Evolutionary conservation across 441 rosid species (phyloP).

Genomic region (Adansonia grandidieri): DNA sequence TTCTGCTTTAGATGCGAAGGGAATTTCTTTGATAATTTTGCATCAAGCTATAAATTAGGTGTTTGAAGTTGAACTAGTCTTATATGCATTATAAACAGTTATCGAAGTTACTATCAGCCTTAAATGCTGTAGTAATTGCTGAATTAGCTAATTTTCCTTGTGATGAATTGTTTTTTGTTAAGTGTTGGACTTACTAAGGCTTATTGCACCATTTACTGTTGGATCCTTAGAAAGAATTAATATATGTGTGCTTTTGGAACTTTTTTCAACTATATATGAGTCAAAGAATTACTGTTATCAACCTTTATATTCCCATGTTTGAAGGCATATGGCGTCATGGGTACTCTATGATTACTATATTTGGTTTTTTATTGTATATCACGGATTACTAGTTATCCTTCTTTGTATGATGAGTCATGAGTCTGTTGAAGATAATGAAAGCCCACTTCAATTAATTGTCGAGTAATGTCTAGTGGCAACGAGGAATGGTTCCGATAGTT

Average conservation of each 20-base stretch:
- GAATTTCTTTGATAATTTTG: constrained; percentile 3
- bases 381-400: not conserved
- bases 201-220: not conserved
- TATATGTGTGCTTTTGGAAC: not conserved
- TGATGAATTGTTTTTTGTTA: not conserved
- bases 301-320: constrained; percentile 8
- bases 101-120: not conserved
- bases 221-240: not conserved
- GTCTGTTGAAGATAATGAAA: constrained; percentile 4
- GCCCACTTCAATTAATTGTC: not conserved
- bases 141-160: constrained; percentile 4
- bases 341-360: not conserved
- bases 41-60: not conserved
- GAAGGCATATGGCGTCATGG: not conserved
- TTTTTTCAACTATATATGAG: not conserved
- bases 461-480: constrained; percentile 1
- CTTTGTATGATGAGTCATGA: constrained; percentile 1
- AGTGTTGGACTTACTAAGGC: not conserved
- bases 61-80: not conserved
- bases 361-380: not conserved
- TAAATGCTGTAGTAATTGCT: not conserved
- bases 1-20: not conserved
- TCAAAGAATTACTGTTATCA: not conserved
- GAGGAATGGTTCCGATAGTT: not conserved
- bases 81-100: not conserved